Evolutionary conservation across 2,329 filamentous ascomycete species (phyloP), one percentile per base, ranked within the genome.

Genomic region (Microcyclosporella mali): DNA sequence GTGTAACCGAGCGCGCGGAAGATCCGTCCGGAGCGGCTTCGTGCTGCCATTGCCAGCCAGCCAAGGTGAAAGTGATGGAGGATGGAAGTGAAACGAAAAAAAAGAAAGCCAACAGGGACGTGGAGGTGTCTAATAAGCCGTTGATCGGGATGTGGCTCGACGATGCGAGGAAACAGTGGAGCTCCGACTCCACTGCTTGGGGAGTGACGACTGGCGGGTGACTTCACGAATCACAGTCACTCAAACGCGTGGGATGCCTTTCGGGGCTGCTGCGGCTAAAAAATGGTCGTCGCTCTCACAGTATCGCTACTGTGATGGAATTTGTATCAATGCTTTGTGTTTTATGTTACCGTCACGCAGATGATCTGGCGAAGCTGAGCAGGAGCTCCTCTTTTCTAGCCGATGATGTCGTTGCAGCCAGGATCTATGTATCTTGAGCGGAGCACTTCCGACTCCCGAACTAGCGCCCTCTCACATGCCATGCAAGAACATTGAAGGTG

Each of bases 1-100:
- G 75, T 74, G 64, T 82, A 82, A 21, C 80, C 71, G 47, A 81
- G 63, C 37, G 75, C 75, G 60, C 71, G 74, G 53, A 81, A 57
- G 48, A 81, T 49, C 29, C 48, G 45, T 40, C 50, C 48, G 28
- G 53, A 52, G 42, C 52, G 52, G 35, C 56, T 50, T 25, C 21
- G 21, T 21, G 51, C 47, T 44, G 57, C 56, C 57, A 59, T 58
- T 44, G 40, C 27, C 33, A 18, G 38, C 31, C 32, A 36, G 32
- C 19, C 45, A 44, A 41, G 41, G 33, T 31, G 29, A 21, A 16
- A 33, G 16, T 33, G 38, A 34, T 16, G 18, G 32, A 33, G 33
- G 34, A 41, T 19, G 29, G 6, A 35, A 32, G 7, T 3, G 17
- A 31, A 25, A 18, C 35, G 36, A 25, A 33, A 15, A 14, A 33